These are phyloP conservation scores for Erodium moschatum DNA, from an alignment of 441 rosid species.

Conservation along the genomic window DNA sequence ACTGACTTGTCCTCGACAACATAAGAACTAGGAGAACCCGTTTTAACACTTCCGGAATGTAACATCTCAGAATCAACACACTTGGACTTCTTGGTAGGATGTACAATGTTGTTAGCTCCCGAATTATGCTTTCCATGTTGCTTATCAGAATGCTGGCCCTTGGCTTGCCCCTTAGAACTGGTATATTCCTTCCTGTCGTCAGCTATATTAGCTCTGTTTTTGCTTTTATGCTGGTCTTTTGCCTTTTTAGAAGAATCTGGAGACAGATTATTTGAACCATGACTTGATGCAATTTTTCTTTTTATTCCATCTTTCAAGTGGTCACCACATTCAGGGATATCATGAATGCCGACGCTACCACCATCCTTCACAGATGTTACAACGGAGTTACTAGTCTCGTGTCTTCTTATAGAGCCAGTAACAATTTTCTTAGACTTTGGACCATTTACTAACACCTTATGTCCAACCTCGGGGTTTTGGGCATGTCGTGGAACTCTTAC, in stretches of 20 bases:
- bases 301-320: slow-evolving; percentile 33
- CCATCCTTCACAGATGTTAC: slow-evolving; percentile 23
- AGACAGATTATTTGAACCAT: slow-evolving; percentile 21
- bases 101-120: slow-evolving; percentile 32
- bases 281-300: slow-evolving; percentile 26
- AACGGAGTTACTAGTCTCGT: slow-evolving; percentile 26
- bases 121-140: slow-evolving; percentile 37
- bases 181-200: slow-evolving; percentile 29
- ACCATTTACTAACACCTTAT: slow-evolving; percentile 33
- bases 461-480: slow-evolving; percentile 24
- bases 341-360: slow-evolving; percentile 25
- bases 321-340: slow-evolving; percentile 29
- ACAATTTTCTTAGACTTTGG: slow-evolving; percentile 34
- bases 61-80: slow-evolving; percentile 29
- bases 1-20: slow-evolving; percentile 29
- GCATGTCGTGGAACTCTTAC: too few species aligned
- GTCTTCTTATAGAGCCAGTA: slow-evolving; percentile 31
- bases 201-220: slow-evolving; percentile 30
- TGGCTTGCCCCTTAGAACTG: slow-evolving; percentile 21
- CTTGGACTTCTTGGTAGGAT: slow-evolving; percentile 48
- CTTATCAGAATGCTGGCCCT: slow-evolving; percentile 28
- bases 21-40: slow-evolving; percentile 29
- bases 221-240: slow-evolving; percentile 29
- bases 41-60: slow-evolving; percentile 22
- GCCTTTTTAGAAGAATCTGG: slow-evolving; percentile 24